Conservation (phyloP, 2,329 filamentous ascomycete genomes). For the Aspergillus clavatus region DNA sequence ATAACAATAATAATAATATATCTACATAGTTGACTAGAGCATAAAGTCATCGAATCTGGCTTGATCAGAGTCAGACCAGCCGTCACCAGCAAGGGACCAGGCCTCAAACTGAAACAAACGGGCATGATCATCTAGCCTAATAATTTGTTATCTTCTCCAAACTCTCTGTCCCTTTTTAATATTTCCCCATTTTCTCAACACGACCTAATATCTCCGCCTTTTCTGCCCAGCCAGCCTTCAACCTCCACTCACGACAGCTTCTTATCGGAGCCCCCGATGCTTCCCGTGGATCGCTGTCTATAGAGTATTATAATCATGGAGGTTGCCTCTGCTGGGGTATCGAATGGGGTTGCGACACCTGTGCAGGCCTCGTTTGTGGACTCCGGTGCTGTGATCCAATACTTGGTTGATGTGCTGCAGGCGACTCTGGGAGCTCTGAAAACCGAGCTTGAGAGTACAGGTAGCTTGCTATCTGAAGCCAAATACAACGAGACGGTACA, state of each 20-base stretch:
- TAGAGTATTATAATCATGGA: conserved; percentile 32
- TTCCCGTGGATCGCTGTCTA: conserved; percentile 17
- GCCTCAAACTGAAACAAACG: conserved; percentile 2
- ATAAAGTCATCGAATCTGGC: too few species aligned
- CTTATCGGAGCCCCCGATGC: conserved; percentile 27
- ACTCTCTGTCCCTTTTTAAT: conserved; percentile 1
- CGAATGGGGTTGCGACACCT: conserved; percentile 33
- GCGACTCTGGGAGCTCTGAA: conserved; percentile 70
- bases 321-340: conserved; percentile 33
- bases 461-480: conserved; percentile 73
- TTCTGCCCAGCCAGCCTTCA: neutral
- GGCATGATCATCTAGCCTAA: neutral
- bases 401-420: conserved; percentile 65
- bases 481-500: conserved; percentile 74
- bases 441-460: conserved; percentile 72
- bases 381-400: conserved; percentile 64
- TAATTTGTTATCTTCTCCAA: neutral
- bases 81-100: too few species aligned
- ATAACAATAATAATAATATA: neutral
- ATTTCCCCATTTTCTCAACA: neutral
- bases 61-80: too few species aligned
- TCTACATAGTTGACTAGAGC: neutral
- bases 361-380: conserved; percentile 48
- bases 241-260: neutral
- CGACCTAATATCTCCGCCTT: neutral